Evolutionary conservation across 176 grass and related monocot genomes (phyloP), one percentile per base, ranked within the genome.

Genomic region (Bolboschoenus planiculmis): DNA sequence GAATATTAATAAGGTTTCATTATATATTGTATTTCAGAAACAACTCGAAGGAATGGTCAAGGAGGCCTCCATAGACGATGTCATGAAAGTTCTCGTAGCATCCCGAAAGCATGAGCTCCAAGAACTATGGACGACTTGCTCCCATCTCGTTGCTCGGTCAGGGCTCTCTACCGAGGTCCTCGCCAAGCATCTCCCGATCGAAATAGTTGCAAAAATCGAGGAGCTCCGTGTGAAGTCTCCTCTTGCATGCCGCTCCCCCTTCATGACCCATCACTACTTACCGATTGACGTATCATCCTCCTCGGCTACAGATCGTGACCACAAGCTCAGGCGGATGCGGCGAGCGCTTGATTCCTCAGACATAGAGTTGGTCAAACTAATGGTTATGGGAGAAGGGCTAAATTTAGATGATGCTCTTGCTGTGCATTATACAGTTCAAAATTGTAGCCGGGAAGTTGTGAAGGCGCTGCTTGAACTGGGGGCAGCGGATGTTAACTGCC

Each of bases 321-420:
- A 95, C 86, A 93, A 95, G 89, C 94, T 99, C 91, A 85, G 39
- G 24, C 72, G 96, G 27, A 84, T 86, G 67, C 75, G 86, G 30
- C 87, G 86, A 85, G 96, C 89, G 36, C 91, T 99, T 85, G 96
- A 99, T 80, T 92, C 92, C 0, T 94, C 96, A 16, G 96, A 99
- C 91, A 92, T 99, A 78, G 96, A 99, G 89, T 89, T 99, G 58
- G 96, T 99, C 47, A 99, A 99, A 90, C 92, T 99, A 27, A 99
- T 99, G 96, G 96, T 99, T 21, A 99, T 99, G 96, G 91, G 96
- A 26, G 96, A 99, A 51, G 96, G 96, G 2, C 90, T 98, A 24
- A 91, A 98, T 88, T 93, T 98, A 84, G 96, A 98, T 81, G 92
- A 98, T 58, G 89, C 92, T 26, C 89, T 98, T 0, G 96, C 96